These are phyloP conservation scores for Cyberlindnera euphorbiiphila DNA, from an alignment of 805 yeast genomes.

Conservation along the genomic window DNA sequence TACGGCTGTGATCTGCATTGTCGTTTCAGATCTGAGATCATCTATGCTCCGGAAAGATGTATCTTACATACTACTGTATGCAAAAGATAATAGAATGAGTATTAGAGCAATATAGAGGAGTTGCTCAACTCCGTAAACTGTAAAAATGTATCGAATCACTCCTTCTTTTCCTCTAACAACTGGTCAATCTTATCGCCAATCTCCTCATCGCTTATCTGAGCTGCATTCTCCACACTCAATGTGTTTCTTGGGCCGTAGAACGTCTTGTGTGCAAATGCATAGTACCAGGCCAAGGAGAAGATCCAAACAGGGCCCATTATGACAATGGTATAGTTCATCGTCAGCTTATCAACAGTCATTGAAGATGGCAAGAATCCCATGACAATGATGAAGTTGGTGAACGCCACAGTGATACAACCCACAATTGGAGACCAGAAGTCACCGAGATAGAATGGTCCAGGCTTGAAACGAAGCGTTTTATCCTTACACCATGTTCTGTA, in stretches of 20 bases:
- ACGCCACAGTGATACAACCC: conserved; percentile 44
- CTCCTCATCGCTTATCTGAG: not conserved
- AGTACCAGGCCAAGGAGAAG: conserved; percentile 49
- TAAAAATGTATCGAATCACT: not conserved
- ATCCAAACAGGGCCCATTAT: conserved; percentile 65
- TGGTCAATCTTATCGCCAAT: conserved; percentile 6
- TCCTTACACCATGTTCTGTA: conserved; percentile 42
- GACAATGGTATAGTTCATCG: conserved; percentile 72
- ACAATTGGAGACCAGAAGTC: conserved; percentile 39
- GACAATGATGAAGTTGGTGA: conserved; percentile 50
- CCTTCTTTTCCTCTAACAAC: not conserved
- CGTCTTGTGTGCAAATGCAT: conserved; percentile 45
- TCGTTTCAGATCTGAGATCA: too few relatives aligned
- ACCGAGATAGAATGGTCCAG: conserved; percentile 70
- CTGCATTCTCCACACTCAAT: not conserved
- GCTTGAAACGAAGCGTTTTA: conserved; percentile 39
- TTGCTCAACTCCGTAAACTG: too few relatives aligned
- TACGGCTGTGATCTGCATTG: too few relatives aligned
- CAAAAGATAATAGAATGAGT: too few relatives aligned
- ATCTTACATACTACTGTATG: too few relatives aligned
- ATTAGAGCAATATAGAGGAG: too few relatives aligned
- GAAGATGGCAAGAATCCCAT: conserved; percentile 59
- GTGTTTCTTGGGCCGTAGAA: conserved; percentile 51
- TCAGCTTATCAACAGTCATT: conserved; percentile 31
- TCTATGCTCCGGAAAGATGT: too few relatives aligned